Percentiles rank a stretch among this genome's conserved stretches.
phyloP scores from a whole-genome alignment of 768 basidiomycete genomes.

The Sporobolomyces pararoseus region DNA sequence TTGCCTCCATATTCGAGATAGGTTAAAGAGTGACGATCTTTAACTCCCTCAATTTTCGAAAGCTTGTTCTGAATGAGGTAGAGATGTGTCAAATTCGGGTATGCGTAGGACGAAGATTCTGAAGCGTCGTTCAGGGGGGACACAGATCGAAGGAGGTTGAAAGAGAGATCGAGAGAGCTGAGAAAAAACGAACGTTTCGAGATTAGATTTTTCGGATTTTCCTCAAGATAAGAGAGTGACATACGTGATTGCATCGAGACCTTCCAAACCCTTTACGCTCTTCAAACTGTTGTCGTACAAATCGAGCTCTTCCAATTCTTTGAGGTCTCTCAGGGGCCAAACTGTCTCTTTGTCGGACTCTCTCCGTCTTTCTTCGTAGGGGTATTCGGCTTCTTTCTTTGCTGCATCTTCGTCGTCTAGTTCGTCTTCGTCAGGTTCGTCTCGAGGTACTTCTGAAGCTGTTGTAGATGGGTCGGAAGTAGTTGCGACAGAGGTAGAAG shows the following conservation, averaged over 20 bases:
- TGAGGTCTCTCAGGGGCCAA: slow-evolving; percentile 51
- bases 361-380: slow-evolving; percentile 17
- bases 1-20: slow-evolving; percentile 94
- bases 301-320: slow-evolving; percentile 79
- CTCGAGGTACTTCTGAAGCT: slow-evolving; percentile 5
- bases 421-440: slow-evolving; percentile 45
- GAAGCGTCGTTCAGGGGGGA: slow-evolving; percentile 61
- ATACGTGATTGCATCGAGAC: slow-evolving; percentile 50
- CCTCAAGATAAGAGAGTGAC: slow-evolving; percentile 29
- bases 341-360: slow-evolving; percentile 21
- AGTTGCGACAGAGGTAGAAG: not conserved
- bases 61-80: slow-evolving; percentile 98
- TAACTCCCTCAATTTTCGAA: slow-evolving; percentile 67
- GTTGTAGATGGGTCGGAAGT: not conserved
- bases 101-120: slow-evolving; percentile 55
- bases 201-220: too few relatives aligned
- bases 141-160: slow-evolving; percentile 71
- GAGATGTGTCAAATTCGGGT: slow-evolving; percentile 60
- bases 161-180: slow-evolving; percentile 86
- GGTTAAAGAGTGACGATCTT: slow-evolving; percentile 56
- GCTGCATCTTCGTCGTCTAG: slow-evolving; percentile 44
- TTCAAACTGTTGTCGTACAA: slow-evolving; percentile 94
- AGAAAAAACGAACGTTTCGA: not conserved
- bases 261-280: slow-evolving; percentile 63
- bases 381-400: slow-evolving; percentile 44